Evolutionary conservation across 2,329 filamentous ascomycete species (phyloP), one percentile per base, ranked within the genome.

Genomic region (Pseudocercospora fijiensis): DNA sequence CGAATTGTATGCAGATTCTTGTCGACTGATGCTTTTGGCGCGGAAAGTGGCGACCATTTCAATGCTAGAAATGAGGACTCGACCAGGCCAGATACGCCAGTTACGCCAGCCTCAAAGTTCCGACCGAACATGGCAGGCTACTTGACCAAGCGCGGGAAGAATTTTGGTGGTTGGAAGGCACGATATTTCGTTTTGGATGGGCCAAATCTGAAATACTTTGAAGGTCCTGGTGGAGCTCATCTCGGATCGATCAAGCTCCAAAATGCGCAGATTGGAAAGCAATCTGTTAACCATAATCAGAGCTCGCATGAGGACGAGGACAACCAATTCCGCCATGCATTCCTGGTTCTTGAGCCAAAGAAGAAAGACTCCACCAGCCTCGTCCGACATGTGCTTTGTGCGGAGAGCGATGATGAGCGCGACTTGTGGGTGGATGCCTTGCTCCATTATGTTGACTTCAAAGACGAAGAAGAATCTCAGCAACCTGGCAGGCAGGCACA

Each of bases 141-240:
- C 76, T 81, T 99, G 57, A 98, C 95, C 1, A 99, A 99, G 80
- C 87, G 91, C 70, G 95, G 95, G 56, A 99, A 99, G 82, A 98
- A 98, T 73, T 99, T 99, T 79, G 95, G 95, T 58, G 95, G 95
- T 56, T 99, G 95, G 95, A 99, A 99, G 78, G 93, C 92, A 10
- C 81, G 88, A 62, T 90, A 86, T 72, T 90, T 90, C 72, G 83
- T 89, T 13, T 80, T 91, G 3, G 86, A 90, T 70, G 88, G 87
- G 9, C 85, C 88, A 4, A 83, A 88, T 62, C 80, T 99, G 71
- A 92, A 90, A 72, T 99, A 99, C 76, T 98, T 91, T 72, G 95
- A 99, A 77, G 87, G 90, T 1, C 92, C 92, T 2, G 93, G 94
- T 56, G 95, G 95, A 51, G 88, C 92, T 16, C 92, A 97, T 75